phyloP scores from a whole-genome alignment of 768 basidiomycete species.

The Cystobasidium ongulense region DNA sequence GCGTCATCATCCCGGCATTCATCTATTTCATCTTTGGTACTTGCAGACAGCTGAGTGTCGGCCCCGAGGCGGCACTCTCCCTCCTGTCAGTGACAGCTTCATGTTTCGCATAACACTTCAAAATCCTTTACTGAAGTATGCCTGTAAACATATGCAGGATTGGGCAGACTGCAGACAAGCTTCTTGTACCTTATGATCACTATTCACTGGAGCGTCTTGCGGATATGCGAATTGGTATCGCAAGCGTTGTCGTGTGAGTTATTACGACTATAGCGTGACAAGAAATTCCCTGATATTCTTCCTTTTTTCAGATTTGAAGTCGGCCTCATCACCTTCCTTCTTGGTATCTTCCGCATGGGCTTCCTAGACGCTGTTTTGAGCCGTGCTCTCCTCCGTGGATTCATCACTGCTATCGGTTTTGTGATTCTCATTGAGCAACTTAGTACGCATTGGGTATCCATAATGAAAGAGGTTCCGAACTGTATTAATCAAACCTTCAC shows the following conservation, averaged over 20 bases:
- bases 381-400: conserved; percentile 42
- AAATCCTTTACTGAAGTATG: neutral
- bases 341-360: conserved; percentile 41
- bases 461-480: neutral
- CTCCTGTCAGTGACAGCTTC: conserved; percentile 30
- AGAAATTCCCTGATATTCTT: neutral
- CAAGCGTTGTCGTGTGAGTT: conserved; percentile 31
- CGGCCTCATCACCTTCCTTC: conserved; percentile 1
- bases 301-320: conserved; percentile 23
- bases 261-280: neutral
- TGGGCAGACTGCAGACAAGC: conserved; percentile 30
- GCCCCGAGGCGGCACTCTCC: conserved; percentile 40
- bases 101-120: neutral
- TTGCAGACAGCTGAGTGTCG: conserved; percentile 39
- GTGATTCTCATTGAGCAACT: conserved; percentile 39
- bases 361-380: conserved; percentile 42
- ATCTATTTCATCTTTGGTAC: conserved; percentile 41
- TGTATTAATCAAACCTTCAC: neutral
- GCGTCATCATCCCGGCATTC: conserved; percentile 38
- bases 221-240: conserved; percentile 11
- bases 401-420: conserved; percentile 41
- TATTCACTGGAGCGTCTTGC: neutral
- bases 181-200: neutral
- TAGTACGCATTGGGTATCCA: neutral
- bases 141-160: neutral